Evolutionary conservation across 441 rosid genomes (phyloP).

Genomic region (Gossypium schwendimanii): DNA sequence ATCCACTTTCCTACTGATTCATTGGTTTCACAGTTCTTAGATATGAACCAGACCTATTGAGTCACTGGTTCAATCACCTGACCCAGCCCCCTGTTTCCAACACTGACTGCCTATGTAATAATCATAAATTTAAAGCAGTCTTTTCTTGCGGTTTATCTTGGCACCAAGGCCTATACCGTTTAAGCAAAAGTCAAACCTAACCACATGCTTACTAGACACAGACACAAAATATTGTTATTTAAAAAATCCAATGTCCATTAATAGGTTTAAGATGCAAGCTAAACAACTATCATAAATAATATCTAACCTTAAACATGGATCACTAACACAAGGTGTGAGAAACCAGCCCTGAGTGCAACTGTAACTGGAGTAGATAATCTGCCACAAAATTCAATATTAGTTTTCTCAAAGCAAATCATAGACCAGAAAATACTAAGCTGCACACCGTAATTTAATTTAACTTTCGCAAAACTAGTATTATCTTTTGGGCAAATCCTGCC

Average conservation of each 20-base stretch:
- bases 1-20: neutral
- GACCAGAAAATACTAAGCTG: neutral
- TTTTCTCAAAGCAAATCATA: neutral
- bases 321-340: conserved; percentile 75
- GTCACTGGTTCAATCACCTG: neutral
- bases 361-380: conserved; percentile 86
- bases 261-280: neutral
- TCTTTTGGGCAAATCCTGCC: neutral
- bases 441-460: neutral
- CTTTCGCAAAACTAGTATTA: neutral
- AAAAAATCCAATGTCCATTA: neutral
- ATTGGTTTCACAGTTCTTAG: neutral
- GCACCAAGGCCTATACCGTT: neutral
- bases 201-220: neutral
- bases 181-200: neutral
- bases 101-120: neutral
- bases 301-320: conserved; percentile 76
- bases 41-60: neutral
- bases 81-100: neutral
- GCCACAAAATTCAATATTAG: conserved; percentile 20
- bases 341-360: conserved; percentile 95
- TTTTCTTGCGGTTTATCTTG: neutral
- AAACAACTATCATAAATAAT: neutral
- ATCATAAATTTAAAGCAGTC: neutral
- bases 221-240: neutral